Evolutionary conservation across 495 filamentous ascomycete species (phyloP), one percentile per base, ranked within the genome.

Genomic region (Aspergillus incahuasiensis): DNA sequence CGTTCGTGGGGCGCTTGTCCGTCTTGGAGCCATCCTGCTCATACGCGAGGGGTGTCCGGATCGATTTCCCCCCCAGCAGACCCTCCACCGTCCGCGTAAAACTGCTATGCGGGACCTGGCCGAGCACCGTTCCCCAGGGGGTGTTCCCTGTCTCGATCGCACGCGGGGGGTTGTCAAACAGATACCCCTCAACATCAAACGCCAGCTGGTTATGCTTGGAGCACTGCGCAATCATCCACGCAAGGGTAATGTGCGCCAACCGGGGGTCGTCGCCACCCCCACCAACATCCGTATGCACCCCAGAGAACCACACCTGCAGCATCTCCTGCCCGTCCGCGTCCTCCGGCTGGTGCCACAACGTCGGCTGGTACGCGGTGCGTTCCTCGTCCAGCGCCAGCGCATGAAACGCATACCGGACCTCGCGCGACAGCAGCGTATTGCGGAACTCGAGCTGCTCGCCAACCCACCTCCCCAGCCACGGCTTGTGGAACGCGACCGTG

Each of bases 391-490:
- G 63, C 8, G 82, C 75, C 12, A 86, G 59, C 19, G 82, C 82
- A 22, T 86, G 83, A 58, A 78, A 86, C 2, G 84, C 83, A 58
- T 85, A 68, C 44, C 79, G 67, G 51, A 86, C 76, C 47, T 77
- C 68, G 64, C 61, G 42, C 32, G 62, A 61, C 6, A 69, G 52
- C 8, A 61, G 56, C 15, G 67, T 71, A 28, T 71, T 68, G 3
- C 63, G 67, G 30, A 70, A 67, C 28, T 63, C 48, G 24, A 59
- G 56, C 51, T 69, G 55, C 43, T 64, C 63, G 19, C 62, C 66
- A 45, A 63, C 30, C 62, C 35, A 48, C 21, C 41, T 45, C 11
- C 56, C 52, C 3, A 66, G 57, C 35, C 53, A 71, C 63, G 59
- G 68, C 57, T 60, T 66, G 59, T 57, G 74, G 54, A 62, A 69